These are phyloP conservation scores for Magnusiomyces suaveolens DNA, from an alignment of 1,139 yeast genomes.

Conservation along the genomic window DNA sequence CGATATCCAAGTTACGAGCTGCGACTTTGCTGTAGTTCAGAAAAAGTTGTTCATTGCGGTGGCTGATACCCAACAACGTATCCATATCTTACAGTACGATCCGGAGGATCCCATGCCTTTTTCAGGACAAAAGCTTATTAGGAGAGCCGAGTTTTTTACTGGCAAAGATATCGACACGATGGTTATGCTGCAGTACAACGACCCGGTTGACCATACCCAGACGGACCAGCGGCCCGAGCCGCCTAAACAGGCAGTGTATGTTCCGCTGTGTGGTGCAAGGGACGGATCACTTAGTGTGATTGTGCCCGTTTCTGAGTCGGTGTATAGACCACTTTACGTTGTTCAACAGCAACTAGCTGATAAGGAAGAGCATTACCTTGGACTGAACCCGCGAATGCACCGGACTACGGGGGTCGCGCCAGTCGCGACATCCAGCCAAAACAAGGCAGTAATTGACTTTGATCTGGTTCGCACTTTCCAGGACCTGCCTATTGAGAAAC, in stretches of 20 bases:
- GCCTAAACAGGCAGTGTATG: slow-evolving; percentile 17
- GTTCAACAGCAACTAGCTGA: slow-evolving; percentile 82
- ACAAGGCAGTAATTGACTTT: slow-evolving; percentile 23
- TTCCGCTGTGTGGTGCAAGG: slow-evolving; percentile 52
- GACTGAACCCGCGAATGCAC: slow-evolving; percentile 58
- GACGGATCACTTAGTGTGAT: slow-evolving; percentile 76
- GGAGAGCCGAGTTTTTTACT: slow-evolving; percentile 60
- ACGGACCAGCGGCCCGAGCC: slow-evolving; percentile 6
- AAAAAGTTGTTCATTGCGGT: slow-evolving; percentile 58
- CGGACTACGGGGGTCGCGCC: slow-evolving; percentile 20
- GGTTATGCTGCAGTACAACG: slow-evolving; percentile 41
- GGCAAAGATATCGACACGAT: slow-evolving; percentile 56
- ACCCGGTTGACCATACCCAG: slow-evolving; percentile 22
- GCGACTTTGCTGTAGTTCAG: slow-evolving; percentile 66
- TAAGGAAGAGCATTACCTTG: slow-evolving; percentile 61
- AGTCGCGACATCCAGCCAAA: slow-evolving; percentile 9
- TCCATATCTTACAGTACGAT: slow-evolving; percentile 76
- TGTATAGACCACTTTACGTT: slow-evolving; percentile 72
- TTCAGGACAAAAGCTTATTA: slow-evolving; percentile 68
- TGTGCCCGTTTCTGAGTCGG: slow-evolving; percentile 64
- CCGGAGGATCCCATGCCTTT: slow-evolving; percentile 83
- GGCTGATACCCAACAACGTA: slow-evolving; percentile 59
- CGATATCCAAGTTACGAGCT: slow-evolving; percentile 46
- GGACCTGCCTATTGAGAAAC: slow-evolving; percentile 21
- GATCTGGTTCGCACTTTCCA: slow-evolving; percentile 22